Conservation (phyloP, 805 yeast species). For the Candida manassasensis region DNA sequence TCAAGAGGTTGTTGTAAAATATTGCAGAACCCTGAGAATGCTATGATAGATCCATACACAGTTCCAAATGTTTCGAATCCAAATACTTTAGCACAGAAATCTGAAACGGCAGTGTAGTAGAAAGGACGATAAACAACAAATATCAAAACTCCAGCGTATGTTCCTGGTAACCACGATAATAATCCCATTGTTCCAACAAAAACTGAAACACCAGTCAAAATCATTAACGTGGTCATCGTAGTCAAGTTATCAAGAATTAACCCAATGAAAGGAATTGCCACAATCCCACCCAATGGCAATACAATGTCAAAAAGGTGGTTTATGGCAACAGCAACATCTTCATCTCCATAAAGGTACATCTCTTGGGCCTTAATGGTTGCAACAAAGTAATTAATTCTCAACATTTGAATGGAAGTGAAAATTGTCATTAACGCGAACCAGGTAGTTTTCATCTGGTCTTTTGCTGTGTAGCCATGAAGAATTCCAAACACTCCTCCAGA, state of each 20-base stretch:
- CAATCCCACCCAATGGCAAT: conserved; percentile 81
- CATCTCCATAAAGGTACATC: conserved; percentile 56
- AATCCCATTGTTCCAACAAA: conserved; percentile 71
- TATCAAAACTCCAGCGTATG: conserved; percentile 63
- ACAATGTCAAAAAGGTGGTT: conserved; percentile 82
- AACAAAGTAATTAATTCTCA: conserved; percentile 86
- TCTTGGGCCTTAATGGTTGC: conserved; percentile 87
- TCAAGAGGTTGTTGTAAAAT: conserved; percentile 69
- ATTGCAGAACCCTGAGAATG: conserved; percentile 78
- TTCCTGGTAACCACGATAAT: conserved; percentile 48
- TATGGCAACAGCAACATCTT: conserved; percentile 48
- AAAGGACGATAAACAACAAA: conserved; percentile 86
- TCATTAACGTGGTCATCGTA: conserved; percentile 51
- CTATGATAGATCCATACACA: conserved; percentile 81
- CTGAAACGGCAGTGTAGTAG: conserved; percentile 88
- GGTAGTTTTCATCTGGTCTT: conserved; percentile 49
- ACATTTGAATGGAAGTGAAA: conserved; percentile 84
- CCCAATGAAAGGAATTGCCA: conserved; percentile 87
- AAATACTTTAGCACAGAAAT: conserved; percentile 86
- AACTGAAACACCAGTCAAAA: conserved; percentile 52
- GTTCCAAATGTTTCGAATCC: conserved; percentile 92
- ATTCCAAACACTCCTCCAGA: conserved; percentile 75
- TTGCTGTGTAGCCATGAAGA: conserved; percentile 58
- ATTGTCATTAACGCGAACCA: conserved; percentile 78
- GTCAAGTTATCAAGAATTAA: conserved; percentile 67